phyloP scores from a whole-genome alignment of 2,329 filamentous ascomycete species.

The Alternaria dauci region DNA sequence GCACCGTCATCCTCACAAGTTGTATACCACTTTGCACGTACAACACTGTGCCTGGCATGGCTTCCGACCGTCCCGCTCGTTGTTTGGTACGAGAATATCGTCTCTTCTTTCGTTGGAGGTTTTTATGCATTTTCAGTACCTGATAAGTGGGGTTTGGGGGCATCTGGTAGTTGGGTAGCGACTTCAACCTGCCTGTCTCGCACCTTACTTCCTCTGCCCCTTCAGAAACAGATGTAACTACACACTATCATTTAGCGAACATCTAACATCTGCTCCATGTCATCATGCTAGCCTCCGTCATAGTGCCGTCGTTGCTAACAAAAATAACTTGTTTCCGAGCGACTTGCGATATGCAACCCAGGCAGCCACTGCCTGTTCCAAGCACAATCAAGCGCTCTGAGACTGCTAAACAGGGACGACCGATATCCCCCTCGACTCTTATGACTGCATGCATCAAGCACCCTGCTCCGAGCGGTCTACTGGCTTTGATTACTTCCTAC shows the following conservation, averaged over 20 bases:
- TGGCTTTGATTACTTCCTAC: background rate
- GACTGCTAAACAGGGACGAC: too few species aligned
- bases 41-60: background rate
- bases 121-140: background rate
- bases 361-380: background rate
- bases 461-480: background rate
- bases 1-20: background rate
- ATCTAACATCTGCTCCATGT: background rate
- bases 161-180: background rate
- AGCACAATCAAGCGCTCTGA: background rate
- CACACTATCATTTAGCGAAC: constrained; percentile 6
- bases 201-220: background rate
- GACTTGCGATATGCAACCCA: background rate
- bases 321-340: background rate
- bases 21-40: background rate
- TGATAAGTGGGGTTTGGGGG: background rate
- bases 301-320: background rate
- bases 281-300: background rate
- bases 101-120: background rate
- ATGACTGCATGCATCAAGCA: background rate
- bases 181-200: background rate
- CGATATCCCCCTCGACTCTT: background rate
- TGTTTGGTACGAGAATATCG: background rate
- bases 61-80: background rate
- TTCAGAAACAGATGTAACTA: background rate